These are phyloP conservation scores for Wickerhamomyces bisporus DNA, from an alignment of 805 yeast genomes.

Conservation along the genomic window DNA sequence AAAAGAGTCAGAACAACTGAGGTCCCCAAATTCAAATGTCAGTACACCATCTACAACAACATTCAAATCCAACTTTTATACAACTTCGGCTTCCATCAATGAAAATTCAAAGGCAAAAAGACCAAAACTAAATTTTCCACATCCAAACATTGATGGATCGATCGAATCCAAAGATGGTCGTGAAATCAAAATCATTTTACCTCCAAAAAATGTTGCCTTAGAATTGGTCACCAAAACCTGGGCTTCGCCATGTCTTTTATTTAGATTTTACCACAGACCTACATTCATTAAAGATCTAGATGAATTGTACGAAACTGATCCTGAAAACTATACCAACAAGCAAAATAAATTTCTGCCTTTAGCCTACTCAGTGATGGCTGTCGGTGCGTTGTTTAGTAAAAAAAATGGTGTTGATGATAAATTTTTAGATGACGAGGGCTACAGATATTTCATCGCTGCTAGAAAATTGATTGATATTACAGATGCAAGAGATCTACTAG, in stretches of 20 bases:
- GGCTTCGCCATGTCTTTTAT: conserved; percentile 81
- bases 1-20: conserved; percentile 2
- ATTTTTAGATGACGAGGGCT: conserved; percentile 68
- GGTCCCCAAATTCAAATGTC: conserved; percentile 3
- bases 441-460: conserved; percentile 79
- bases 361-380: conserved; percentile 82
- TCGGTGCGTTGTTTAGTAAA: conserved; percentile 74
- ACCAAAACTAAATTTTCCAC: conserved; percentile 16
- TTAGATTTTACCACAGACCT: conserved; percentile 83
- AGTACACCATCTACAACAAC: background rate
- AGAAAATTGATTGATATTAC: conserved; percentile 80
- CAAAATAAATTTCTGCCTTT: conserved; percentile 75
- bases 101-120: background rate
- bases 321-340: conserved; percentile 61
- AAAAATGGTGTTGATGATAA: conserved; percentile 29
- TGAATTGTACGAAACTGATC: conserved; percentile 69
- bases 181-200: conserved; percentile 63
- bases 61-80: background rate
- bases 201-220: conserved; percentile 69
- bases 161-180: conserved; percentile 30
- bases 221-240: conserved; percentile 71
- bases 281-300: conserved; percentile 70
- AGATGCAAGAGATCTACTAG: conserved; percentile 74
- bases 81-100: background rate
- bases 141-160: conserved; percentile 33